Percentiles rank a stretch among this genome's conserved stretches.
Evolutionary conservation across 1,139 yeast species (phyloP).

Genomic region (Scheffersomyces quercinus): DNA sequence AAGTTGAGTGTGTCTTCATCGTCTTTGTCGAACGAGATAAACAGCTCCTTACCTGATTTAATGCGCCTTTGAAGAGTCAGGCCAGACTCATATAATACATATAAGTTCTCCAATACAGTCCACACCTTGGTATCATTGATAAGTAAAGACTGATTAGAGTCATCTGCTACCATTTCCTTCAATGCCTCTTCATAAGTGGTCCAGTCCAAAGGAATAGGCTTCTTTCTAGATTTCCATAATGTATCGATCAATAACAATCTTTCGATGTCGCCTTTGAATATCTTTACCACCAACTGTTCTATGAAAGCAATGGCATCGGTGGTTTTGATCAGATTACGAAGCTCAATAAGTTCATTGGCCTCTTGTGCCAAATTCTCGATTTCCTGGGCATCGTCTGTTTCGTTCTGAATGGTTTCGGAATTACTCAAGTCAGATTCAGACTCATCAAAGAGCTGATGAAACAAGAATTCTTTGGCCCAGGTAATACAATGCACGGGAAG

Average conservation of each 20-base stretch:
- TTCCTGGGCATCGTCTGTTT: conserved; percentile 65
- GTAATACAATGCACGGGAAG: conserved; percentile 95
- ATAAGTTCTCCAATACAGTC: conserved; percentile 63
- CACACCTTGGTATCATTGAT: conserved; percentile 62
- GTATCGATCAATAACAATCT: conserved; percentile 70
- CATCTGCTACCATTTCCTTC: conserved; percentile 11
- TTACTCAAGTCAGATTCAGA: conserved; percentile 32
- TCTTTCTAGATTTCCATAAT: conserved; percentile 71
- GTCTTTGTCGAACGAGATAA: conserved; percentile 86
- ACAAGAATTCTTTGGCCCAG: conserved; percentile 94
- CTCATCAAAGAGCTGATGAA: conserved; percentile 76
- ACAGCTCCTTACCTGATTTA: conserved; percentile 33
- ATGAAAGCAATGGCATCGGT: conserved; percentile 28
- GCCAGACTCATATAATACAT: conserved; percentile 56
- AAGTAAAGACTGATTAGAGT: conserved; percentile 18
- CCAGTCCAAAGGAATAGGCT: conserved; percentile 63
- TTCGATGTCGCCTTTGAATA: conserved; percentile 71
- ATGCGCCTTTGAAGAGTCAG: conserved; percentile 53
- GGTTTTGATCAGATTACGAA: conserved; percentile 49
- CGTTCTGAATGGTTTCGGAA: conserved; percentile 42
- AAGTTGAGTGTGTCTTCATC: conserved; percentile 88
- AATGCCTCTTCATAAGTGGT: conserved; percentile 18
- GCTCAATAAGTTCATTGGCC: conserved; percentile 69
- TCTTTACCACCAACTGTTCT: conserved; percentile 48
- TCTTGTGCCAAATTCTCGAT: conserved; percentile 69